These are phyloP conservation scores for Eucalyptus marginata DNA, from an alignment of 345 rosid species.

Conservation along the genomic window DNA sequence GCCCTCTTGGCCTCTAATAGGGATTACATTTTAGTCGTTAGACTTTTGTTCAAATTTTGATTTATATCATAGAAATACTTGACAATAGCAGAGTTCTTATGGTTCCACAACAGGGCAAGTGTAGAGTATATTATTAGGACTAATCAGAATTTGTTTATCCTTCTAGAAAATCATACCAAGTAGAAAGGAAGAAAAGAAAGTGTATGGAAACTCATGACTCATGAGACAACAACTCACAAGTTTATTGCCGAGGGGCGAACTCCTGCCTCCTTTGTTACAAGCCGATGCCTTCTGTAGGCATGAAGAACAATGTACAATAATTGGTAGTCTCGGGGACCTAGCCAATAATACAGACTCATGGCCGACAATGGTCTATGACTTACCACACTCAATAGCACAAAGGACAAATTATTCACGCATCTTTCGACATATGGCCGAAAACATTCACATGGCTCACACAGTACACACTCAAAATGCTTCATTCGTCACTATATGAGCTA, in stretches of 20 bases:
- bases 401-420: not conserved
- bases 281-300: not conserved
- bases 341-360: not conserved
- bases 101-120: not conserved
- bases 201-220: not conserved
- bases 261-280: not conserved
- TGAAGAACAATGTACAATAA: not conserved
- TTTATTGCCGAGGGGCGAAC: not conserved
- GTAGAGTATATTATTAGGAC: too few species aligned
- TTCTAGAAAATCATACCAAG: too few species aligned
- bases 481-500: not conserved
- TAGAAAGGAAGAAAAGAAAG: not conserved
- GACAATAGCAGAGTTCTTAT: not conserved
- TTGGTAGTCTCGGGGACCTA: not conserved
- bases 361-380: not conserved
- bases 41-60: not conserved
- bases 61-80: not conserved
- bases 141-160: not conserved
- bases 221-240: not conserved
- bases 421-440: not conserved
- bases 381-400: not conserved
- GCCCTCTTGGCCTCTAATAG: not conserved
- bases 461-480: not conserved
- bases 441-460: not conserved
- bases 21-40: not conserved